These are phyloP conservation scores for Solanum hybrid DNA, from an alignment of 305 asterid species.

Conservation along the genomic window DNA sequence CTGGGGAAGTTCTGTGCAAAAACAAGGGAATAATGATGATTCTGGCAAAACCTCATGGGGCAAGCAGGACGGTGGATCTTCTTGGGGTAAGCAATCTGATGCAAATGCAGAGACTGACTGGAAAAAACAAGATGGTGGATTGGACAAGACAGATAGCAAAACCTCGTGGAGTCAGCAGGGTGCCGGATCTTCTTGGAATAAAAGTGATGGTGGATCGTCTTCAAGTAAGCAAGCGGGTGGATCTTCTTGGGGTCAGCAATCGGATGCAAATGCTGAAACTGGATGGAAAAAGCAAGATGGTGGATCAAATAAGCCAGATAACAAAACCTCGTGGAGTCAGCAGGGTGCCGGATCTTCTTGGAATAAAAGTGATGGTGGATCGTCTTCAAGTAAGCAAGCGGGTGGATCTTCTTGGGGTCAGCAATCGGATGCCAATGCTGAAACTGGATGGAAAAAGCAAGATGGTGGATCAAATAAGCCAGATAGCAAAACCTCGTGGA, in stretches of 20 bases:
- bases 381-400: slow-evolving; percentile 16
- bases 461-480: background rate
- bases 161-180: slow-evolving; percentile 1
- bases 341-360: slow-evolving; percentile 21
- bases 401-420: slow-evolving; percentile 16
- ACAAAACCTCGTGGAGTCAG: slow-evolving; percentile 24
- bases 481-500: background rate
- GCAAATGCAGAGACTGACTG: background rate
- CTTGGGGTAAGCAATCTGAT: slow-evolving; percentile 20
- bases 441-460: background rate
- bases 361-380: slow-evolving; percentile 15
- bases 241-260: slow-evolving; percentile 25
- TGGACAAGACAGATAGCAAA: slow-evolving; percentile 9
- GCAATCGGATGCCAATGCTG: background rate
- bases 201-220: background rate
- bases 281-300: slow-evolving; percentile 14
- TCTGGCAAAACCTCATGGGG: slow-evolving; percentile 15
- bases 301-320: slow-evolving; percentile 9
- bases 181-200: slow-evolving; percentile 13
- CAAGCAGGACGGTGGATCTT: slow-evolving; percentile 28
- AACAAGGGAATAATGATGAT: slow-evolving; percentile 18
- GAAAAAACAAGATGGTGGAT: slow-evolving; percentile 15
- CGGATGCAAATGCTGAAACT: background rate
- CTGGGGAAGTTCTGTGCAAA: slow-evolving; percentile 45
- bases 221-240: slow-evolving; percentile 6